Evolutionary conservation across 2,329 filamentous ascomycete genomes (phyloP), one percentile per base, ranked within the genome.

Genomic region (Myriosclerotinia duriaeana): DNA sequence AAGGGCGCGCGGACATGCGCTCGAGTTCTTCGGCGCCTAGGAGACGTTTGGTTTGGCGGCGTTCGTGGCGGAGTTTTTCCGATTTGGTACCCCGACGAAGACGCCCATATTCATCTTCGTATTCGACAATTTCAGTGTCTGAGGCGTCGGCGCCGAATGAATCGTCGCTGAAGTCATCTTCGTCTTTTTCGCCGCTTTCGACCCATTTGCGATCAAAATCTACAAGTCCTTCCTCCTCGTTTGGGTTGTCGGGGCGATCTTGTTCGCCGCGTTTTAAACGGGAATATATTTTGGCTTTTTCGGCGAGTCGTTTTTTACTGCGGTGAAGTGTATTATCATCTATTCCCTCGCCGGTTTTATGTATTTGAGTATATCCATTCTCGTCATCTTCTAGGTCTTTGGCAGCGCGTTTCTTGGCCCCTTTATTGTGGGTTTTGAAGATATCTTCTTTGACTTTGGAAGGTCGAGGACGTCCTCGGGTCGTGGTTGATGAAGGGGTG

Each of bases 151-250:
- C 78, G 8, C 79, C 69, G 52, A 66, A 40, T 30, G 58, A 63
- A 63, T 66, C 64, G 11, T 54, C 48, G 40, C 53, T 66, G n/a
- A n/a, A 11, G 26, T 26, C 26, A 1, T 36, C 40, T 9, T 52
- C 22, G 7, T 36, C 34, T 12, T 87, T 81, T 34, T 81, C 80
- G 75, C 96, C 91, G 9, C 34, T 20, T 12, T 61, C 58, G 0
- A 90, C 92, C 93, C 95, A 98, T 80, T 98, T 99, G 68, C 89
- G 84, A 78, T 98, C 95, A 78, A 99, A 99, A 79, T 99, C 94
- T 3, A 99, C 89, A 36, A 96, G 84, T 34, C 85, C 84, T 72
- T 88, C 86, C 53, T 40, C 54, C n/a, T 53, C 38, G 4, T 85
- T 80, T 72, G 86, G 81, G 75, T 89, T 85, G 71, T 90, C 85